Evolutionary conservation across 306 rosid genomes (phyloP), one percentile per base, ranked within the genome.

Genomic region (Crataegus laevigata): DNA sequence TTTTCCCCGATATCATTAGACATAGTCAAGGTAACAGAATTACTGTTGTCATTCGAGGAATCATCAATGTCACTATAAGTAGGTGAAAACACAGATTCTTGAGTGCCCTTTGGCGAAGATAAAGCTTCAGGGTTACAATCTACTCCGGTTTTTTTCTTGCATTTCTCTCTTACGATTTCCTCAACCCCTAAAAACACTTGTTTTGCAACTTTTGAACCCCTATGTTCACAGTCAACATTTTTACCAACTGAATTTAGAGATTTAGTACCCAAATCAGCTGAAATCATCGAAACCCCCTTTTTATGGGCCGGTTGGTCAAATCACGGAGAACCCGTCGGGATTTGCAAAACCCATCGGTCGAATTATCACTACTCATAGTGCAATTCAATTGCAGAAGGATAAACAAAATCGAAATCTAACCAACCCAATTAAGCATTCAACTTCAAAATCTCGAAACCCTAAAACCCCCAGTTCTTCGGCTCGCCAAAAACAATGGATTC

Each of bases 291-390:
- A 94, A 68, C 1, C 83, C 75, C 55, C 97, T 81, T 69, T 91
- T 91, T 1, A 74, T 47, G 0, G 82, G 90, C 26, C 87, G 85
- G 69, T 94, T 94, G 6, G 96, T 86, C 78, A 85, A 42, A 69
- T 94, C 91, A 1, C 85, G 61, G 1, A 94, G 86, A 68, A 42
- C 94, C 13, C 78, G 64, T 6, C 96, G 96, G 80, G 75, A n/a
- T 76, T 80, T 87, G 42, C 60, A 24, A 51, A 74, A 51, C 76
- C 75, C 81, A 51, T 82, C 84, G 22, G 64, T 75, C 40, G 78
- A 76, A 78, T 68, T 86, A 82, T 85, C 87, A 54, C 77, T 80
- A 62, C 84, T 81, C 83, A 81, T 91, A 84, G 66, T 80, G 72
- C 52, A 73, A 79, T 67, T 73, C 64, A 71, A 43, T 68, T 38